phyloP scores from a whole-genome alignment of 225 moss, liverwort and hornwort genomes.

The Lunularia cruciata region DNA sequence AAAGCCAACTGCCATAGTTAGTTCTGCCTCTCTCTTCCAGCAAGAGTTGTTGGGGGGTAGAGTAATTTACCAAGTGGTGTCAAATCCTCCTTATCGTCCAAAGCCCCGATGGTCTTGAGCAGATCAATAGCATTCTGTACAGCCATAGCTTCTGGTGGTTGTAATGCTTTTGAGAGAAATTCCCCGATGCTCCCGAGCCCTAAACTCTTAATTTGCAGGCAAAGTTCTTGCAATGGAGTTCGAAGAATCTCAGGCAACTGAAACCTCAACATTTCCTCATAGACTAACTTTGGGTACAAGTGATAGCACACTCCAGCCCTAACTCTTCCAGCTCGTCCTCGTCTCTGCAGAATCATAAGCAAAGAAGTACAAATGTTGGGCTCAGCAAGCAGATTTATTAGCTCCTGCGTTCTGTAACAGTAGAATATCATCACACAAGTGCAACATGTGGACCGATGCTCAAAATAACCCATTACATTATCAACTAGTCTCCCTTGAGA shows the following conservation, averaged over 20 bases:
- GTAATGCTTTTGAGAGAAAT: slow-evolving; percentile 90
- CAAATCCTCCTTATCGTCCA: slow-evolving; percentile 72
- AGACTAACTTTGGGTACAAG: slow-evolving; percentile 90
- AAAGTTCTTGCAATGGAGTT: slow-evolving; percentile 94
- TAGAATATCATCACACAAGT: too few species aligned
- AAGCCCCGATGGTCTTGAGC: slow-evolving; percentile 83
- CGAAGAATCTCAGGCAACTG: slow-evolving; percentile 98
- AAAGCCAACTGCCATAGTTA: not conserved
- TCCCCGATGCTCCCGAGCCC: slow-evolving; percentile 73
- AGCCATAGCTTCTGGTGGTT: slow-evolving; percentile 95
- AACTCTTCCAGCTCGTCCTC: slow-evolving; percentile 95
- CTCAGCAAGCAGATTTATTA: too few species aligned
- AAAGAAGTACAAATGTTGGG: too few species aligned
- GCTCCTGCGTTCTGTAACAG: too few species aligned
- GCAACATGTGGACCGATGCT: too few species aligned
- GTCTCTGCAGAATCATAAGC: slow-evolving; percentile 78
- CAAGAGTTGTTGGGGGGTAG: too few species aligned
- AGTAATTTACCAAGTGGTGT: slow-evolving; percentile 72
- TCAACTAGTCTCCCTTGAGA: too few species aligned
- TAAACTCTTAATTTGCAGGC: slow-evolving; percentile 90
- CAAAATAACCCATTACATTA: too few species aligned
- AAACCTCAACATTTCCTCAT: slow-evolving; percentile 84
- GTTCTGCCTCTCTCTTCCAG: too few species aligned
- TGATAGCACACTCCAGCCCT: slow-evolving; percentile 94
- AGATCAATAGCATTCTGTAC: slow-evolving; percentile 95